Conservation (phyloP, 305 asterid species). For the Fraxinus paxiana region DNA sequence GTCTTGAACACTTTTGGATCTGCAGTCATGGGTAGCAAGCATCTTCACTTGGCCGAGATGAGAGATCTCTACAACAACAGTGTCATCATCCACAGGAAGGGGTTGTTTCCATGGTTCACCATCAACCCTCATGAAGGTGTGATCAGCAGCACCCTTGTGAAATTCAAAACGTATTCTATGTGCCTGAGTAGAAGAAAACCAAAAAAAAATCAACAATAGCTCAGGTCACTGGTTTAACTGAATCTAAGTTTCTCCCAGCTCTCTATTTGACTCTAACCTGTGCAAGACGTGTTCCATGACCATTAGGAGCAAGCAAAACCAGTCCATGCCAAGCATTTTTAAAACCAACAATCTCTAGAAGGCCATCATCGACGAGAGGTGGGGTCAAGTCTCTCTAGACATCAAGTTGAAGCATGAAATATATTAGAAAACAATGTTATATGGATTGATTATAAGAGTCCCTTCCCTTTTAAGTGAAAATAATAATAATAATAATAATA, state of each 20-base stretch:
- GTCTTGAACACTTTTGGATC: constrained; percentile 45
- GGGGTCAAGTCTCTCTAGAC: constrained; percentile 72
- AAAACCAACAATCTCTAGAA: constrained; percentile 79
- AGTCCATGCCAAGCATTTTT: constrained; percentile 97
- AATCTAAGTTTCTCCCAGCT: neutral
- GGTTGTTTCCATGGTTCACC: constrained; percentile 98
- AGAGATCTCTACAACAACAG: constrained; percentile 74
- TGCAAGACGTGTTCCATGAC: constrained; percentile 92
- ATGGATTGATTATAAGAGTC: neutral
- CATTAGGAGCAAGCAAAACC: constrained; percentile 65
- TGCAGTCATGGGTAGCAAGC: constrained; percentile 60
- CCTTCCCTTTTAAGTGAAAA: neutral
- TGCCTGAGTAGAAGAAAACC: constrained; percentile 38
- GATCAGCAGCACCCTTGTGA: constrained; percentile 62
- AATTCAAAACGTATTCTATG: constrained; percentile 68
- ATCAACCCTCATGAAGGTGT: constrained; percentile 87
- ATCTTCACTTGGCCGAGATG: constrained; percentile 71
- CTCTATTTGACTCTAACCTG: constrained; percentile 43
- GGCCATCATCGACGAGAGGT: constrained; percentile 80
- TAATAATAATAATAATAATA: too few species aligned
- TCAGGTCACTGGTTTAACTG: neutral
- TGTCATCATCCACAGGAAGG: constrained; percentile 64
- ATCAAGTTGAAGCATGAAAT: constrained; percentile 18
- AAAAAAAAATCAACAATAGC: neutral
- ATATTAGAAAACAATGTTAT: neutral